Evolutionary conservation across 257 asterid genomes (phyloP).

Genomic region (Nicotiana sylvestris): DNA sequence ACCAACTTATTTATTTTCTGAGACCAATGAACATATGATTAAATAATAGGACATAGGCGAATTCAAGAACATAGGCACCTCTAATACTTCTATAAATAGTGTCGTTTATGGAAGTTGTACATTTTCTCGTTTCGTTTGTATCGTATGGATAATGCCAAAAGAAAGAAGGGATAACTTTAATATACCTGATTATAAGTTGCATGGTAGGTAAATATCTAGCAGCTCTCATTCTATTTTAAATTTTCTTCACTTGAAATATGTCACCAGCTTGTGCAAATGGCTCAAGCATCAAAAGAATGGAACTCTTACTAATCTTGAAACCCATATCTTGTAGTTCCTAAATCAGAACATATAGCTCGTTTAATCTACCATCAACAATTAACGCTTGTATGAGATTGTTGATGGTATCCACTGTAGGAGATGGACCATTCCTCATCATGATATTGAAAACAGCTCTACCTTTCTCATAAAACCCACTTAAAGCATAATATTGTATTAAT

Average conservation of each 20-base stretch:
- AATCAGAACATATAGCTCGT: constrained; percentile 82
- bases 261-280: constrained; percentile 79
- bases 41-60: too few relatives aligned
- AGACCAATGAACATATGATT: too few relatives aligned
- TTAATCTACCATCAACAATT: constrained; percentile 66
- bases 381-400: constrained; percentile 75
- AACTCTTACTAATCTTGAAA: constrained; percentile 77
- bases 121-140: too few relatives aligned
- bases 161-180: too few relatives aligned
- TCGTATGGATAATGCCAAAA: too few relatives aligned
- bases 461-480: constrained; percentile 79
- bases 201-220: constrained; percentile 92
- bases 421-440: constrained; percentile 92
- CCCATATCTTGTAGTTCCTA: constrained; percentile 97
- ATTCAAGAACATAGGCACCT: too few relatives aligned
- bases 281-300: constrained; percentile 84
- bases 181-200: constrained; percentile 76
- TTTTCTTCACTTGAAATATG: constrained; percentile 78
- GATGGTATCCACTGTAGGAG: constrained; percentile 81
- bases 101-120: too few relatives aligned
- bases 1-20: too few relatives aligned
- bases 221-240: constrained; percentile 85
- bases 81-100: too few relatives aligned
- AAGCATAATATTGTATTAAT: constrained; percentile 72
- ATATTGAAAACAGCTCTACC: constrained; percentile 89